phyloP scores from a whole-genome alignment of 2,329 filamentous ascomycete species.

The Penicillium crustosum region DNA sequence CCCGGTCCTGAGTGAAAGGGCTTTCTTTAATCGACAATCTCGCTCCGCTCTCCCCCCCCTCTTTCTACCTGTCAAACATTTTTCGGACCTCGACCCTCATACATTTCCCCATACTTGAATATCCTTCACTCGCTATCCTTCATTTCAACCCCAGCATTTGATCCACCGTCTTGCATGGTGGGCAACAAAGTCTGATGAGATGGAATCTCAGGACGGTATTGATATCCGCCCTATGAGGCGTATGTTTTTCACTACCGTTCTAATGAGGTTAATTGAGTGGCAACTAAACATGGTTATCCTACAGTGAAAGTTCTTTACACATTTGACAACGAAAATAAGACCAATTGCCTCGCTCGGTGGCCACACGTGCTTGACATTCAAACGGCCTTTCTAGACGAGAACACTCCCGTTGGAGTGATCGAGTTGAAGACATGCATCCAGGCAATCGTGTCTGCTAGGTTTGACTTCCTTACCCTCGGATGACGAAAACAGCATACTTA shows the following conservation, averaged over 20 bases:
- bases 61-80: conserved; percentile 6
- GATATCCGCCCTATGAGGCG: conserved; percentile 66
- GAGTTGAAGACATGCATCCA: conserved; percentile 85
- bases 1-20: conserved; percentile 8
- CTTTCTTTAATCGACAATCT: conserved; percentile 12
- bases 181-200: conserved; percentile 32
- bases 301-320: conserved; percentile 96
- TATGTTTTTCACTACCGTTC: conserved; percentile 46
- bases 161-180: conserved; percentile 31
- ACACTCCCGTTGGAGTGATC: conserved; percentile 78
- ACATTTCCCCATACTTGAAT: background rate
- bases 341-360: conserved; percentile 85
- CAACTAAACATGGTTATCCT: conserved; percentile 19
- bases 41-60: background rate
- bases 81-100: background rate
- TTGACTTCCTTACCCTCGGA: conserved; percentile 25
- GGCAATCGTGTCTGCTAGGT: conserved; percentile 68
- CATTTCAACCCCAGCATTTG: background rate
- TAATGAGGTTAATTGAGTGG: background rate
- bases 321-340: conserved; percentile 84
- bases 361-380: conserved; percentile 77
- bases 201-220: conserved; percentile 53
- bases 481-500: conserved; percentile 8
- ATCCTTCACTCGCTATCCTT: conserved; percentile 5
- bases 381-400: conserved; percentile 76